phyloP scores from a whole-genome alignment of 192 early-diverging fungal genomes.

The Pecoramyces ruminantium region DNA sequence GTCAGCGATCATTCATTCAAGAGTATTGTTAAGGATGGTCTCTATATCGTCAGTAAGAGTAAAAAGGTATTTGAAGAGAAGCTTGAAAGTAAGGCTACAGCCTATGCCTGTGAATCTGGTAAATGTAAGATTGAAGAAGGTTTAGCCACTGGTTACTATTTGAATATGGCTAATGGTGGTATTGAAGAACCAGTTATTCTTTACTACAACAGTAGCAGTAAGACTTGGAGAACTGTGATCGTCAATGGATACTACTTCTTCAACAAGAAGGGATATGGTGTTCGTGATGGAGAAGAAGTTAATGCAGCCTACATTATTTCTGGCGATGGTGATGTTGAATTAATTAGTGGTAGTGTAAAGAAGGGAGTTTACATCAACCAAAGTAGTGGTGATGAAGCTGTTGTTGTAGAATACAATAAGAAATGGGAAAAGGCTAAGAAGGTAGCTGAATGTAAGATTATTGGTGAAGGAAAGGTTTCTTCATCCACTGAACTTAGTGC shows the following conservation, averaged over 20 bases:
- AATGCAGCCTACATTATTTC: background rate
- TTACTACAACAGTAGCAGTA: background rate
- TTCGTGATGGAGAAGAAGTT: background rate
- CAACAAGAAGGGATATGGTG: background rate
- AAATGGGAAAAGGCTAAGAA: no score
- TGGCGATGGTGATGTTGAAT: background rate
- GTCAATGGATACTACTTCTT: background rate
- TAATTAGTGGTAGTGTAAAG: background rate
- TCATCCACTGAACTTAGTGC: no score
- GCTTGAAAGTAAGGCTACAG: no score
- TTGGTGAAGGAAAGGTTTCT: no score
- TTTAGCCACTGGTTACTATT: background rate
- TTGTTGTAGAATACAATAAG: no score
- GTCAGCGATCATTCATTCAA: background rate
- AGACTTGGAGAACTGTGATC: background rate
- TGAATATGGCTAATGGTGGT: background rate
- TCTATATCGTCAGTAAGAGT: no score
- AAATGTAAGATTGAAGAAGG: background rate
- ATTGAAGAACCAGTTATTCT: background rate
- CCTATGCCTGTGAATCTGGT: no score
- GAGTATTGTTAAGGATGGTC: background rate
- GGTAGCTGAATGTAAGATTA: no score
- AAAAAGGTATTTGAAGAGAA: no score
- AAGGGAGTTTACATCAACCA: background rate
- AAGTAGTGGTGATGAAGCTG: background rate